A percentile compares a stretch with the other conserved stretches of the same genome.
Conservation (phyloP, 805 yeast species). For the Maudiozyma pseudohumilis region DNA sequence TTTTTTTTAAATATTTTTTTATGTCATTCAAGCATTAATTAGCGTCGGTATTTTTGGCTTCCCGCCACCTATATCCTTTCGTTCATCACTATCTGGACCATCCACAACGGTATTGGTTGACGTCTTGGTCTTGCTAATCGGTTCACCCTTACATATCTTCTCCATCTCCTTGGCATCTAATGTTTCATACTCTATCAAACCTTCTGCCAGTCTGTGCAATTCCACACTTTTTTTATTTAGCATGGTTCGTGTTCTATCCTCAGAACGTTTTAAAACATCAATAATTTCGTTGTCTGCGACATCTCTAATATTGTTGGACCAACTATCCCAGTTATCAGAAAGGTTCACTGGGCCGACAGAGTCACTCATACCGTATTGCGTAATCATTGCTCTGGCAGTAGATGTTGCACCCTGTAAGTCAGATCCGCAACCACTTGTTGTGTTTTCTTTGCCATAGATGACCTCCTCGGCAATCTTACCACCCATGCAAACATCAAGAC, state of each 20-base stretch:
- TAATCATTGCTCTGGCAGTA: constrained; percentile 94
- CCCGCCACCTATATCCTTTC: constrained; percentile 31
- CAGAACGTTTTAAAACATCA: constrained; percentile 61
- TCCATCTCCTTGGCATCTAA: constrained; percentile 86
- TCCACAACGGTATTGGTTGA: constrained; percentile 70
- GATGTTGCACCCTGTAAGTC: constrained; percentile 84
- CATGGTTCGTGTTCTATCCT: constrained; percentile 64
- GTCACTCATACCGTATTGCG: constrained; percentile 93
- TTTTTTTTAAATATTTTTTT: too few species aligned
- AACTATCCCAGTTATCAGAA: constrained; percentile 85
- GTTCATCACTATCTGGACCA: constrained; percentile 37
- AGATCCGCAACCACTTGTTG: constrained; percentile 90
- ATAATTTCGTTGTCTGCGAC: constrained; percentile 91
- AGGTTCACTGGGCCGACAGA: constrained; percentile 85
- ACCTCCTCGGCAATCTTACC: constrained; percentile 96
- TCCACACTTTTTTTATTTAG: constrained; percentile 55
- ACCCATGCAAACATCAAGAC: constrained; percentile 97
- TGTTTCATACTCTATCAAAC: constrained; percentile 90
- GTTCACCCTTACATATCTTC: constrained; percentile 71
- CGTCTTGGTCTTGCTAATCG: constrained; percentile 55
- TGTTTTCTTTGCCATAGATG: constrained; percentile 82
- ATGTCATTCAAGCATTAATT: constrained; percentile 18
- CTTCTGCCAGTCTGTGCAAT: constrained; percentile 81
- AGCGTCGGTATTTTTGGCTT: constrained; percentile 26
- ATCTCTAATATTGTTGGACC: constrained; percentile 85